Conservation (phyloP, 2,329 filamentous ascomycete genomes). For the Pezicula radicicola region DNA sequence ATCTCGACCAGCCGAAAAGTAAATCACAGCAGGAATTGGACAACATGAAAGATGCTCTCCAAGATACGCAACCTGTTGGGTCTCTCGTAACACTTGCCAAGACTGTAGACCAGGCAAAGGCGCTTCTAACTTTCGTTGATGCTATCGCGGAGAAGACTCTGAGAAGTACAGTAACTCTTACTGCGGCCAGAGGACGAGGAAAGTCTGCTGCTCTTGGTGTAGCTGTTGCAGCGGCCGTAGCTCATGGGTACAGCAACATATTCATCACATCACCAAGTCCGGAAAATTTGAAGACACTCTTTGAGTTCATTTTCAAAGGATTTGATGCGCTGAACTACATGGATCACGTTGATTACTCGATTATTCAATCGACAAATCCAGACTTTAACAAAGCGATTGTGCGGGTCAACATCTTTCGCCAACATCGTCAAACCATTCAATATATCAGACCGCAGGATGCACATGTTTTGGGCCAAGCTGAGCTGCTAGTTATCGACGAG, state of each 20-base stretch:
- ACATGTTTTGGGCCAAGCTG: conserved; percentile 91
- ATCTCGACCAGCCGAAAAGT: conserved; percentile 70
- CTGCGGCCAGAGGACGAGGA: conserved; percentile 89
- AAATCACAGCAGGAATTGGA: conserved; percentile 74
- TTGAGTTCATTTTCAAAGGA: conserved; percentile 97
- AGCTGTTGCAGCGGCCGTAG: conserved; percentile 88
- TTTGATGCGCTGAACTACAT: conserved; percentile 93
- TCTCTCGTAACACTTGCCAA: conserved; percentile 79
- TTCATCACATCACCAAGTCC: conserved; percentile 98
- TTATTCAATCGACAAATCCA: conserved; percentile 96
- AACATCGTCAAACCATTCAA: conserved; percentile 96
- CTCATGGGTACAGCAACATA: conserved; percentile 97
- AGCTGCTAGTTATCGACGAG: conserved; percentile 94
- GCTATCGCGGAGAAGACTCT: conserved; percentile 95
- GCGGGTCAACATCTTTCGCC: conserved; percentile 88
- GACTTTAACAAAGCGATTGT: conserved; percentile 99
- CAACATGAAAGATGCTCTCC: conserved; percentile 80
- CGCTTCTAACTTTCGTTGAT: conserved; percentile 93
- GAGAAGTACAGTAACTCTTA: conserved; percentile 88
- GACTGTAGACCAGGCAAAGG: conserved; percentile 94
- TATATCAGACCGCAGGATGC: conserved; percentile 97
- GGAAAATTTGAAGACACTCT: conserved; percentile 97
- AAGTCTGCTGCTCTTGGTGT: conserved; percentile 96
- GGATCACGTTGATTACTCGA: conserved; percentile 95
- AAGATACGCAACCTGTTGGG: conserved; percentile 83